Evolutionary conservation across 2,329 filamentous ascomycete species (phyloP).

Genomic region (Aspergillus melleus): DNA sequence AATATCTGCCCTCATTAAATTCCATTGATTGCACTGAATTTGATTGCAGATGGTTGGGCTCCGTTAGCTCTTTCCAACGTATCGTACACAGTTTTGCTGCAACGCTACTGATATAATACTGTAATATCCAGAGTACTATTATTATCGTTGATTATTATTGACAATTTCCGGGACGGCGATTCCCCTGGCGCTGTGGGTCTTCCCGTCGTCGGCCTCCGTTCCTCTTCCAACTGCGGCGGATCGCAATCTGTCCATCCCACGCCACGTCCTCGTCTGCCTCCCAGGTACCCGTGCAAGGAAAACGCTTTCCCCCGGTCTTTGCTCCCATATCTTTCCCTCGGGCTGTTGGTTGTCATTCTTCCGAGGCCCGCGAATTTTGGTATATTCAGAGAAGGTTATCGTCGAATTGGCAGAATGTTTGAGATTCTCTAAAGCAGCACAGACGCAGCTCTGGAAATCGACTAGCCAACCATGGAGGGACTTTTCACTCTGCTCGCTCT

Average conservation of each 20-base stretch:
- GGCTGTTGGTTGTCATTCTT: neutral
- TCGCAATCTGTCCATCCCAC: constrained; percentile 22
- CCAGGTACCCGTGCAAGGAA: neutral
- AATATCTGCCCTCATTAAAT: no score
- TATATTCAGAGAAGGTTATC: constrained; percentile 3
- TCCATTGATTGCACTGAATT: no score
- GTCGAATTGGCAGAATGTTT: constrained; percentile 28
- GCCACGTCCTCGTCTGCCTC: constrained; percentile 20
- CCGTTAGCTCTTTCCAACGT: neutral
- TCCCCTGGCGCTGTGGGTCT: constrained; percentile 14
- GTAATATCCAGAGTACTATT: neutral
- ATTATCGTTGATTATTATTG: neutral
- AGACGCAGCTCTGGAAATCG: constrained; percentile 25
- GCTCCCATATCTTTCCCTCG: neutral
- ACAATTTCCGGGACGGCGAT: constrained; percentile 5
- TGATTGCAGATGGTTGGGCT: no score
- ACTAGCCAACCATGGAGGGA: constrained; percentile 57
- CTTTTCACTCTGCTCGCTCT: constrained; percentile 64
- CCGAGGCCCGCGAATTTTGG: neutral
- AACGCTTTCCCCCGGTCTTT: constrained; percentile 3
- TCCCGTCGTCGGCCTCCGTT: constrained; percentile 11
- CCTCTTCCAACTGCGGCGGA: constrained; percentile 22
- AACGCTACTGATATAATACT: no score
- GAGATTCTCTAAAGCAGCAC: constrained; percentile 27
- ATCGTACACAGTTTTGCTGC: neutral